Base-by-base conservation (phyloP, 1,284 basidiomycete species). In the Kalmanozyma brasiliensis region DNA sequence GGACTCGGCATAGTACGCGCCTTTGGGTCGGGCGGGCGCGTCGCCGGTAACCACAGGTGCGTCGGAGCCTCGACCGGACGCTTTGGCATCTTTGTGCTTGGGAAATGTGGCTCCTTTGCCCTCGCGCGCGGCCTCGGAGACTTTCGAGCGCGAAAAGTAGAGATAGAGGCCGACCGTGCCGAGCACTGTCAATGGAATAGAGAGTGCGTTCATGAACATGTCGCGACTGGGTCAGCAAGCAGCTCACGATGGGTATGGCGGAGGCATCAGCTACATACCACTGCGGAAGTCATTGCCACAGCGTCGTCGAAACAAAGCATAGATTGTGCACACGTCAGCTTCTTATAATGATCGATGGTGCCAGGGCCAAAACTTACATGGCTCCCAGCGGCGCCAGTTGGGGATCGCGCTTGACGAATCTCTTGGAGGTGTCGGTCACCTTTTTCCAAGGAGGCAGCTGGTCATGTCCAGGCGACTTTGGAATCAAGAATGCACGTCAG, bases 371-470 rank as follows among this genome's bases (percentile, higher is more conserved):
- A n/a, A 53, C 62, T 59, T 32, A 65, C 56, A 65, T 40, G n/a
- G 40, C 35, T 9, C 49, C 57, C 22, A 67, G 38, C 32, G 64
- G 58, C 16, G 41, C 46, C 41, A 67, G 43, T 20, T 67, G 64
- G 13, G 64, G 64, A 45, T 67, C 64, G 8, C 58, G 49, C 37
- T 53, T 52, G 26, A 61, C 40, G 20, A 67, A 67, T 7, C 64
- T 44, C 20, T 32, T 41, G n/a, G 46, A 46, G 2, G 57, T 67
- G 7, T 46, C 42, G 7, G 32, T 16, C 37, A 51, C 10, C 6
- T 38, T 26, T 16, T 44, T 66, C 43, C 40, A 56, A 3, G 33
- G 10, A 6, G 57, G 57, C 48, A 48, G 26, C 34, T 60, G 44
- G 23, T 56, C 63, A 40, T 59, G 41, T 37, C 57, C 57, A 6